Base-by-base conservation (phyloP, 495 filamentous ascomycete species). In the Trichoderma reesei region DNA sequence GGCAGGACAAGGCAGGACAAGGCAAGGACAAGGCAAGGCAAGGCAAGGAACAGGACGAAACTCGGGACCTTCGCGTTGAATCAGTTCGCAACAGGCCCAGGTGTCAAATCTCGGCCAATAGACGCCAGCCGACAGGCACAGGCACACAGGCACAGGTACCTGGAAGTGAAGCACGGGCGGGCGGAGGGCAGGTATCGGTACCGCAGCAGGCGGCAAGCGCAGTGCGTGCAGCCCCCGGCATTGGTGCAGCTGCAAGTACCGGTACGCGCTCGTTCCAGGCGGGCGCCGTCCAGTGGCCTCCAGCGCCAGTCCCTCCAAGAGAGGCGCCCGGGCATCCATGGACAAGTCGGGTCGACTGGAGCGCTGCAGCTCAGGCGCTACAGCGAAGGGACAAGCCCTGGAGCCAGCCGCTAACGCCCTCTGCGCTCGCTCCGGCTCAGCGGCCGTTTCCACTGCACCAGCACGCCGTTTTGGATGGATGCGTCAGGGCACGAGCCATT, bases 31-130 rank as follows among this genome's bases (percentile, higher is more conserved):
- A n/a, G n/a, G n/a, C n/a, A n/a, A n/a, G n/a, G 46, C 46, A 51
- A 51, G 46, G 20, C 51, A 33, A 56, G 51, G 51, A 48, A 31
- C 46, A 31, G 34, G 51, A 56, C 51, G 51, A 34, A 56, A 56
- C 51, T n/a, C 16, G 48, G 48, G 48, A 54, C 18, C 4, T 20
- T 33, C 51, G 51, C 51, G 51, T 56, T 56, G 51, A 31, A 14
- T 10, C 26, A 39, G 37, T 56, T 34, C 26, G 20, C 51, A 31
- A 31, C 51, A 56, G 16, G 51, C 51, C 51, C 51, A 10, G 34
- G 51, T 33, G 51, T 56, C 51, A 33, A 56, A 56, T 56, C 51
- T 56, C 51, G 51, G 51, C 51, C 51, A 56, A 56, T 56, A 56
- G 34, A 56, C 20, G 44, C 44, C 44, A 48, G 44, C 44, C 44